Evolutionary conservation across 192 early-diverging fungal genomes (phyloP), one percentile per base, ranked within the genome.

Genomic region (Rhizophagus sp.): DNA sequence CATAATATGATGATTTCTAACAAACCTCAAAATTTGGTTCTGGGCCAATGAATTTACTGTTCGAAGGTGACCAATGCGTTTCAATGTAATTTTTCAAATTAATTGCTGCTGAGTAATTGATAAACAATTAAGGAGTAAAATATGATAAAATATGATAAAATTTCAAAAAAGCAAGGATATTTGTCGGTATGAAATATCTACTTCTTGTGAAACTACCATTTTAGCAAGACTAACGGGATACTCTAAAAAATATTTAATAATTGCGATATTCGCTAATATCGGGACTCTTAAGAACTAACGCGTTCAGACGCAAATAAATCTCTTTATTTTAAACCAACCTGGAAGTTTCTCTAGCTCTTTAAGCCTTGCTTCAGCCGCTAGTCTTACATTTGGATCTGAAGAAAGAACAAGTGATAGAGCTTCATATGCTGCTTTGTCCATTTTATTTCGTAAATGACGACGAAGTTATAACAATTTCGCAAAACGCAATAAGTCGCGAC

Each of bases 341-440:
- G 92, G 89, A 66, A 87, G 79, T 71, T 84, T 80, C 70, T 88
- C 85, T 33, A 96, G 86, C 65, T 91, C 92, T 82, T 91, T 92
- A 41, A 95, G 85, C 36, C 83, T 84, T 65, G 85, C 78, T 83
- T 96, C 95, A 36, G 94, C 92, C 62, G 88, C 81, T 62, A 86
- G 83, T 24, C 94, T 92, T 44, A 87, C 84, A 64, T 89, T 88
- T 24, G 88, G 80, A 73, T 95, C 92, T 1, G 89, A 86, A 47
- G 92, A 90, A 69, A 95, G 86, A 25, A 91, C 91, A 57, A 88
- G 87, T 81, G 92, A 87, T 25, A 96, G 85, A 8, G 89, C 89
- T 79, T 92, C 90, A 72, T 92, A 94, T 34, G 94, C 89, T 24
- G 87, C 85, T 84, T 88, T 89, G 77, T 95, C 94, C 95, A 96